Conservation (phyloP, 2,329 filamentous ascomycete species). For the Colletotrichum sp. region DNA sequence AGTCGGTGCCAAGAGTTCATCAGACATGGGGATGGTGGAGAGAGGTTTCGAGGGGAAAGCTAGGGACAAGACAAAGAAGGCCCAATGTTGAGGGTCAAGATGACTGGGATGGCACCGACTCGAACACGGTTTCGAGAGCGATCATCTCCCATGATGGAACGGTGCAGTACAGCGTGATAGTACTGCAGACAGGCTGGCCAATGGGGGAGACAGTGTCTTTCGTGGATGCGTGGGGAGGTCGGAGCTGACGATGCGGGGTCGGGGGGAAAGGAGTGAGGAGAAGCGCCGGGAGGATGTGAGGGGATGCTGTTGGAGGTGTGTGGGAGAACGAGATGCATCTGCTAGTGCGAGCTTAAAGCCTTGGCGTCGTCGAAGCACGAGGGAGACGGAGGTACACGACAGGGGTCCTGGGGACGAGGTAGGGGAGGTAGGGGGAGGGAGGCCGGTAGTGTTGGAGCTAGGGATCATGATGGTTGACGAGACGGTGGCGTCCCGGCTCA, state of each 20-base stretch:
- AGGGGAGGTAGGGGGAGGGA: neutral
- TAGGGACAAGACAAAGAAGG: neutral
- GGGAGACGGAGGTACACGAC: neutral
- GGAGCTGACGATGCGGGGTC: slow-evolving; percentile 15
- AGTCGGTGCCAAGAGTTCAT: slow-evolving; percentile 18
- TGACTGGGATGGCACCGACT: neutral
- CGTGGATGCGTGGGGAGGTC: slow-evolving; percentile 20
- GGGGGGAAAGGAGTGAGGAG: neutral
- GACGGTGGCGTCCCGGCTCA: neutral
- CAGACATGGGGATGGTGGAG: slow-evolving; percentile 10
- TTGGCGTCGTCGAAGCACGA: neutral
- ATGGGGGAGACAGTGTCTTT: neutral
- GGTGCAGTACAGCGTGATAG: neutral
- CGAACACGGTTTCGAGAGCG: neutral
- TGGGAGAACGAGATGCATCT: neutral
- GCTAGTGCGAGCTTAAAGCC: neutral
- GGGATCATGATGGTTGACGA: slow-evolving; percentile 7
- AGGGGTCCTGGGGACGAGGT: neutral
- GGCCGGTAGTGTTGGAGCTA: neutral
- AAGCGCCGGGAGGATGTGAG: neutral
- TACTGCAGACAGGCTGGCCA: slow-evolving; percentile 7
- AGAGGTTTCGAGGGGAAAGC: slow-evolving; percentile 1
- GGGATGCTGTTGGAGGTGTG: neutral
- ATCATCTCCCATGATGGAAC: slow-evolving; percentile 16
- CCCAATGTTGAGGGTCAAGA: neutral